A percentile compares a stretch with the other conserved stretches of the same genome.
Evolutionary conservation across 495 filamentous ascomycete genomes (phyloP).

Genomic region (Daldinia grandis): DNA sequence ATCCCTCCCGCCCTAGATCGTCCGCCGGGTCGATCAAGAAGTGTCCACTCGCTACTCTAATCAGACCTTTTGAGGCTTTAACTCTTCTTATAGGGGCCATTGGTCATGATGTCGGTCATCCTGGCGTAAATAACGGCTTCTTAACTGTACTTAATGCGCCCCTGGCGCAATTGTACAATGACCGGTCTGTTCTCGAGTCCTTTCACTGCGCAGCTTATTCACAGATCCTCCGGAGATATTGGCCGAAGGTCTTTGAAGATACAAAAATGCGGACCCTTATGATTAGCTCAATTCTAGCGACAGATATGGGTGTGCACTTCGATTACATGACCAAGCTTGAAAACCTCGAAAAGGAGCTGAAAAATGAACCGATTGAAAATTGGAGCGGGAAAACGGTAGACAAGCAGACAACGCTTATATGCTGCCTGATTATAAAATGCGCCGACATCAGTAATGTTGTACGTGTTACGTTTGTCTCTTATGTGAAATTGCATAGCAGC

Average conservation of each 20-base stretch:
- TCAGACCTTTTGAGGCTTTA: slow-evolving; percentile 85
- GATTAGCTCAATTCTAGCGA: slow-evolving; percentile 94
- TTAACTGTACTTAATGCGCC: slow-evolving; percentile 91
- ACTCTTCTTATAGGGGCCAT: slow-evolving; percentile 93
- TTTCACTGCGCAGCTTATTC: slow-evolving; percentile 98
- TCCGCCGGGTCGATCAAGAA: slow-evolving; percentile 40
- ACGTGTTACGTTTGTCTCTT: slow-evolving; percentile 45
- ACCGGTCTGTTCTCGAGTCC: slow-evolving; percentile 94
- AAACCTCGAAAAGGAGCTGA: slow-evolving; percentile 77
- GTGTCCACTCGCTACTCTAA: slow-evolving; percentile 73
- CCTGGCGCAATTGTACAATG: slow-evolving; percentile 96
- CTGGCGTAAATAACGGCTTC: slow-evolving; percentile 98
- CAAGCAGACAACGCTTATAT: slow-evolving; percentile 78
- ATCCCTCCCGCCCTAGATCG: slow-evolving; percentile 48
- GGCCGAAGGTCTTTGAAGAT: slow-evolving; percentile 81
- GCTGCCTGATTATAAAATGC: slow-evolving; percentile 94
- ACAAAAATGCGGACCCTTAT: slow-evolving; percentile 82
- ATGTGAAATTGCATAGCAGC: slow-evolving; percentile 22
- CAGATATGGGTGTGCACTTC: slow-evolving; percentile 96
- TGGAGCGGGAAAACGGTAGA: slow-evolving; percentile 76
- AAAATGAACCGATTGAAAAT: slow-evolving; percentile 67
- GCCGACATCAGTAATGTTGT: slow-evolving; percentile 99
- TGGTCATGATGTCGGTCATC: slow-evolving; percentile 96
- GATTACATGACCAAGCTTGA: slow-evolving; percentile 90
- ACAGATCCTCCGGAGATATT: slow-evolving; percentile 91